Evolutionary conservation across 768 basidiomycete genomes (phyloP).

Genomic region (Pleurotus citrinopileatus): DNA sequence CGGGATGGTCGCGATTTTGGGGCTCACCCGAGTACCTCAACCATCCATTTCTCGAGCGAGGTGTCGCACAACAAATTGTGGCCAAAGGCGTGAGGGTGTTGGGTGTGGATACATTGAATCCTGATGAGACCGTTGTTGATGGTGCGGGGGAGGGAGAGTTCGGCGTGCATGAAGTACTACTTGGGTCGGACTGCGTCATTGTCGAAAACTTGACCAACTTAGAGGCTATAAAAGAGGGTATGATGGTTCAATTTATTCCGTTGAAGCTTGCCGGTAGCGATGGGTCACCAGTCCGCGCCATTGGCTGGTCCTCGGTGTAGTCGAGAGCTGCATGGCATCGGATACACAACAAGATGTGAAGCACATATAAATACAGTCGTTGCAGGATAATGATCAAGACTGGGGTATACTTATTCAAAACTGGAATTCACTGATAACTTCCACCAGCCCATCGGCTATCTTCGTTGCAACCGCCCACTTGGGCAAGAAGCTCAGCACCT

Average conservation of each 20-base stretch:
- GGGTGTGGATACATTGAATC: slow-evolving; percentile 63
- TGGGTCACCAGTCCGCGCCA: slow-evolving; percentile 70
- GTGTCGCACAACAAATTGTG: slow-evolving; percentile 48
- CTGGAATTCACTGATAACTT: slow-evolving; percentile 34
- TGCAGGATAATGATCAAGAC: background rate
- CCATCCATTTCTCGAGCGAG: slow-evolving; percentile 62
- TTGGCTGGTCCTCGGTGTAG: no score
- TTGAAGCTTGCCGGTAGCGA: slow-evolving; percentile 57
- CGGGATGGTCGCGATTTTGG: slow-evolving; percentile 67
- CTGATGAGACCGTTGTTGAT: slow-evolving; percentile 56
- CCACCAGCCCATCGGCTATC: slow-evolving; percentile 39
- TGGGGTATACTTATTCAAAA: no score
- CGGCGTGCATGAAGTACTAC: slow-evolving; percentile 54
- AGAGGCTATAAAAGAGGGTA: slow-evolving; percentile 32
- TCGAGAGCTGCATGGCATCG: slow-evolving; percentile 49
- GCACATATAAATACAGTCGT: background rate
- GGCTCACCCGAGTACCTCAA: slow-evolving; percentile 45
- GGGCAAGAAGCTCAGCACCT: slow-evolving; percentile 45
- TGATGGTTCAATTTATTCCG: slow-evolving; percentile 55
- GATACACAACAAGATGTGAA: background rate
- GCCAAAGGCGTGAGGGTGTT: slow-evolving; percentile 52
- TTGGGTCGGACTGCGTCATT: slow-evolving; percentile 62
- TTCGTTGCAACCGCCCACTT: slow-evolving; percentile 48
- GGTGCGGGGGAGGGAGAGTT: slow-evolving; percentile 37
- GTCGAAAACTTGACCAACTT: slow-evolving; percentile 69